Evolutionary conservation across 2,329 filamentous ascomycete genomes (phyloP).

Genomic region (Penicillium sp.): DNA sequence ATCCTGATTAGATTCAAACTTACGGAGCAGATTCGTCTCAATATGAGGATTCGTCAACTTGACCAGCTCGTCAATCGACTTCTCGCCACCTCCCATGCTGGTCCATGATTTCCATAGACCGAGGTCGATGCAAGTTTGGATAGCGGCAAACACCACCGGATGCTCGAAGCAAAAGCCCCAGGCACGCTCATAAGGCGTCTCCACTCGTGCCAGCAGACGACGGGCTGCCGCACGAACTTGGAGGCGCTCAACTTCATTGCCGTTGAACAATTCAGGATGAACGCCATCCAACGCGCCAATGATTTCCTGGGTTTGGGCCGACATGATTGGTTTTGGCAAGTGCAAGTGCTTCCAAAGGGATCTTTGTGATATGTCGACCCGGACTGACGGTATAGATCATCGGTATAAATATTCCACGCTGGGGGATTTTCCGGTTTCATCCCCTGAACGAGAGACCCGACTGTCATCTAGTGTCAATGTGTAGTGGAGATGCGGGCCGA

Average conservation of each 20-base stretch:
- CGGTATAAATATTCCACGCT: too few species aligned
- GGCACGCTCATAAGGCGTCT: slow-evolving; percentile 31
- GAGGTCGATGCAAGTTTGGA: slow-evolving; percentile 29
- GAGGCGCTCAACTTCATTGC: slow-evolving; percentile 22
- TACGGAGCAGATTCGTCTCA: slow-evolving; percentile 29
- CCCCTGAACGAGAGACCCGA: too few species aligned
- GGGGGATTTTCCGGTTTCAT: too few species aligned
- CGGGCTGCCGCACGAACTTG: slow-evolving; percentile 26
- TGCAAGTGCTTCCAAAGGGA: too few species aligned
- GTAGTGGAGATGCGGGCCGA: too few species aligned
- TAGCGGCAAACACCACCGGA: slow-evolving; percentile 27
- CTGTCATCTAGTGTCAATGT: too few species aligned
- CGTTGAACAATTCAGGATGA: slow-evolving; percentile 11
- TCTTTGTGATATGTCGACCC: too few species aligned
- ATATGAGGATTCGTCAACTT: slow-evolving; percentile 18
- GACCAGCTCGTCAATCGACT: slow-evolving; percentile 27
- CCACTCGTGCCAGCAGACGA: slow-evolving; percentile 27
- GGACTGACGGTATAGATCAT: too few species aligned
- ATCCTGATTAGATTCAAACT: slow-evolving; percentile 1
- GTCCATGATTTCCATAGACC: slow-evolving; percentile 32
- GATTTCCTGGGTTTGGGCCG: slow-evolving; percentile 13
- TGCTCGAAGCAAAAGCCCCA: slow-evolving; percentile 31
- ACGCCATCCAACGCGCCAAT: slow-evolving; percentile 18
- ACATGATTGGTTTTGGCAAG: slow-evolving; percentile 9
- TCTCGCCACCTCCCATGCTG: slow-evolving; percentile 23